Percentiles rank a stretch among this genome's conserved stretches.
Conservation (phyloP, 2,329 filamentous ascomycete genomes). For the Trichoderma breve region DNA sequence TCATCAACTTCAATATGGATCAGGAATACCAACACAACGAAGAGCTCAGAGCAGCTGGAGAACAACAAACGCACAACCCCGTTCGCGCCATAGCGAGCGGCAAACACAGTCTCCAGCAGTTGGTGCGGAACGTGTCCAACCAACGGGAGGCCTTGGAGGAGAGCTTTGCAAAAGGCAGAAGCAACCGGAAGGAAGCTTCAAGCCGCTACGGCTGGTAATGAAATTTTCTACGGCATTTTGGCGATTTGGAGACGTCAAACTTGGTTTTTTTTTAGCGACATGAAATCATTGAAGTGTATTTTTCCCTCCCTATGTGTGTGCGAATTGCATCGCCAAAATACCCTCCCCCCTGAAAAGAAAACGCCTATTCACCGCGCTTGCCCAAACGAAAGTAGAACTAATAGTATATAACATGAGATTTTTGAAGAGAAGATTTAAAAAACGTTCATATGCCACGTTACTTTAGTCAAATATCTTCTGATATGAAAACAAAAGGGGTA, state of each 20-base stretch:
- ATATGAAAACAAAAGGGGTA: conserved; percentile 14
- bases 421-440: background rate
- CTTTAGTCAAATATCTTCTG: background rate
- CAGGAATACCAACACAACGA: conserved; percentile 85
- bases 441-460: background rate
- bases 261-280: background rate
- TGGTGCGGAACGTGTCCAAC: conserved; percentile 77
- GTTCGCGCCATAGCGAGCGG: conserved; percentile 77
- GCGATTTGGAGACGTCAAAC: background rate
- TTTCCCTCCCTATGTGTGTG: background rate
- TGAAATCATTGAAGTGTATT: conserved; percentile 4
- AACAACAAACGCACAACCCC: conserved; percentile 74
- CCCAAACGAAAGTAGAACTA: conserved; percentile 12
- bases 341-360: background rate
- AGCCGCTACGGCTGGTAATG: conserved; percentile 76
- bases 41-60: conserved; percentile 65
- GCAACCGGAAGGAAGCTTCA: conserved; percentile 78
- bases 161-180: conserved; percentile 78
- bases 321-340: background rate
- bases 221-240: background rate
- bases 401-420: background rate
- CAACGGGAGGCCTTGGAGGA: conserved; percentile 89
- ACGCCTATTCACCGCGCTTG: conserved; percentile 21
- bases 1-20: conserved; percentile 88
- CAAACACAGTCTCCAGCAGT: conserved; percentile 84